Conservation (phyloP, 2,329 filamentous ascomycete genomes). For the Penicillium olsonii region DNA sequence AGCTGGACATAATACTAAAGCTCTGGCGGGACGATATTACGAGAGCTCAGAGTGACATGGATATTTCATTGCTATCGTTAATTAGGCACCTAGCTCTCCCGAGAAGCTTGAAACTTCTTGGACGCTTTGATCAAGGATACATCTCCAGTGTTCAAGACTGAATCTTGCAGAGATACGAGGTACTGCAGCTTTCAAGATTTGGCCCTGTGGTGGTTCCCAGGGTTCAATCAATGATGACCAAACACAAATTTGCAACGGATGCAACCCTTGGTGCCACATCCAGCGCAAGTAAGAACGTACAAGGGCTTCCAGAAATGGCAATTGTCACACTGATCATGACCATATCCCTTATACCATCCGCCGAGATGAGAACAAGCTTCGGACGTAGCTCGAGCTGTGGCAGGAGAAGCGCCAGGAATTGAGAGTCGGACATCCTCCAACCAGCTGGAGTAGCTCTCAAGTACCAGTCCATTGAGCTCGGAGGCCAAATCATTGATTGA, state of each 20-base stretch:
- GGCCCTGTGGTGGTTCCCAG: no score
- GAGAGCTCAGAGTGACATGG: no score
- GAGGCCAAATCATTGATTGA: conserved; percentile 23
- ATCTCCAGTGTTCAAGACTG: no score
- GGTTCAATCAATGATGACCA: no score
- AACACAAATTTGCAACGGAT: conserved; percentile 32
- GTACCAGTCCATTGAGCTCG: conserved; percentile 31
- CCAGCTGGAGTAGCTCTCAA: conserved; percentile 31
- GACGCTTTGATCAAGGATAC: no score
- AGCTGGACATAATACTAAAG: no score
- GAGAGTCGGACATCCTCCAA: conserved; percentile 23
- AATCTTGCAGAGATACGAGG: no score
- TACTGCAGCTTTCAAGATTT: no score
- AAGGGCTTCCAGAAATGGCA: conserved; percentile 33
- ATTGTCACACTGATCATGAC: conserved; percentile 20
- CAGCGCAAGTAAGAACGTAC: conserved; percentile 30
- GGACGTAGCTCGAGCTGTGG: neutral
- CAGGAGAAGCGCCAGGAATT: conserved; percentile 15
- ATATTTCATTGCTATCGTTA: no score
- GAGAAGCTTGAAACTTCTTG: no score
- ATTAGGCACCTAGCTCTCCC: no score
- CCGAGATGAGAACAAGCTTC: conserved; percentile 29
- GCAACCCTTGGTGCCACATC: conserved; percentile 31
- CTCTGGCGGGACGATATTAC: no score
- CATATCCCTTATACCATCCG: conserved; percentile 29